These are phyloP conservation scores for Aspergillus sp. DNA, from an alignment of 2,329 filamentous ascomycete genomes.

Conservation along the genomic window DNA sequence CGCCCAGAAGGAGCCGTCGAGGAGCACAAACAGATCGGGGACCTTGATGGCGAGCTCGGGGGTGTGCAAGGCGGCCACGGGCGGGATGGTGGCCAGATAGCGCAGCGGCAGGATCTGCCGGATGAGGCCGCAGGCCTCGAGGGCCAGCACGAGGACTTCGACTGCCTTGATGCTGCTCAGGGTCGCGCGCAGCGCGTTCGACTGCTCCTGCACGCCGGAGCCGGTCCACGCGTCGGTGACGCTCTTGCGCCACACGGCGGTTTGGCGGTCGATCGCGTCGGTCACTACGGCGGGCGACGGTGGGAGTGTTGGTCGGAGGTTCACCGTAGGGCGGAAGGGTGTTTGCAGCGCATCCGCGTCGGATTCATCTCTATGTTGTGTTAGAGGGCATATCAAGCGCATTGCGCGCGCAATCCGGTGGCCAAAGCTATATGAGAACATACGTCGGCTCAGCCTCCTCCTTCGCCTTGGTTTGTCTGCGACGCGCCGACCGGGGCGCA, in stretches of 20 bases:
- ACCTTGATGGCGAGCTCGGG: constrained; percentile 62
- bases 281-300: constrained; percentile 50
- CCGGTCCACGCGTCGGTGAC: constrained; percentile 33
- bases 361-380: constrained; percentile 14
- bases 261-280: constrained; percentile 70
- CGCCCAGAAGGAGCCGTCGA: constrained; percentile 79
- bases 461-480: constrained; percentile 41
- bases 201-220: constrained; percentile 43
- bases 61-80: constrained; percentile 55
- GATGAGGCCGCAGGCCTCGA: constrained; percentile 71
- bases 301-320: constrained; percentile 21
- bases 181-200: constrained; percentile 63
- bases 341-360: constrained; percentile 11
- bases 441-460: constrained; percentile 34
- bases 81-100: constrained; percentile 71
- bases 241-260: constrained; percentile 34
- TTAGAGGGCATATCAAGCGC: background rate
- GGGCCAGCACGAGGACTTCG: constrained; percentile 62
- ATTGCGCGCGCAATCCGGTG: background rate
- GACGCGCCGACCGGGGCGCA: constrained; percentile 31
- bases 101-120: constrained; percentile 67
- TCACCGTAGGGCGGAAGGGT: constrained; percentile 13
- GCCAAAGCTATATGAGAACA: constrained; percentile 1
- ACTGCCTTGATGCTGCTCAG: constrained; percentile 69
- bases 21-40: constrained; percentile 76